Percentiles rank a stretch among this genome's conserved stretches.
phyloP scores from a whole-genome alignment of 1,139 yeast genomes.

The Groenewaldozyma sp. region DNA sequence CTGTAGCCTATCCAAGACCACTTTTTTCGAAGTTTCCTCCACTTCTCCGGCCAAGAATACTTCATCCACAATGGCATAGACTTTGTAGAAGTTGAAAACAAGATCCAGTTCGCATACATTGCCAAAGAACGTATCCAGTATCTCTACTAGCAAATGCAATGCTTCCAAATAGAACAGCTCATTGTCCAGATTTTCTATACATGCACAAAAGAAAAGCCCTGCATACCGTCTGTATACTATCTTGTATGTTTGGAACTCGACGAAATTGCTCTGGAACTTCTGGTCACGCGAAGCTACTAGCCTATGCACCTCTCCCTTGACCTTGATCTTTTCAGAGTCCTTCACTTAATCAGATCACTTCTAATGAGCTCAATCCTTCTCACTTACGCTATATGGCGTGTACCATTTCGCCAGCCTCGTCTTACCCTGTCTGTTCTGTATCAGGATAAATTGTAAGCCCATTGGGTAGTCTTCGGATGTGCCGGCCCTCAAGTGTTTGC shows the following conservation, averaged over 20 bases:
- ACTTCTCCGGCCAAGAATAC: slow-evolving; percentile 71
- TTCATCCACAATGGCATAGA: slow-evolving; percentile 86
- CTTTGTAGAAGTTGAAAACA: slow-evolving; percentile 87
- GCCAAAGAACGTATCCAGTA: slow-evolving; percentile 72
- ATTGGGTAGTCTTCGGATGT: no score
- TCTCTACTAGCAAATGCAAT: slow-evolving; percentile 81
- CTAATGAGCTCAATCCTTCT: not conserved
- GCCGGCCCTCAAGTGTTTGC: no score
- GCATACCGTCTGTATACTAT: slow-evolving; percentile 86
- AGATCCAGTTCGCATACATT: slow-evolving; percentile 95
- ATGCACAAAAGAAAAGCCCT: slow-evolving; percentile 76
- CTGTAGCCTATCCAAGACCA: slow-evolving; percentile 52
- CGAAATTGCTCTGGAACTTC: slow-evolving; percentile 48
- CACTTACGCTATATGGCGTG: slow-evolving; percentile 31
- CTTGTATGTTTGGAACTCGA: slow-evolving; percentile 51
- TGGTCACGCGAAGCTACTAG: slow-evolving; percentile 76
- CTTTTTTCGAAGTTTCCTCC: slow-evolving; percentile 76
- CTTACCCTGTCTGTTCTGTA: slow-evolving; percentile 90
- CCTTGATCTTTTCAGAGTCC: slow-evolving; percentile 45
- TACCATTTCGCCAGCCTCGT: slow-evolving; percentile 83
- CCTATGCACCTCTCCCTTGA: slow-evolving; percentile 66
- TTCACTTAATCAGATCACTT: slow-evolving; percentile 10
- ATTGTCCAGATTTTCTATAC: slow-evolving; percentile 66
- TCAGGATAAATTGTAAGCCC: slow-evolving; percentile 71
- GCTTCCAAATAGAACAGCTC: slow-evolving; percentile 78